A percentile compares a stretch with the other conserved stretches of the same genome.
These are phyloP conservation scores for Triticum aestivum DNA, from an alignment of 176 grass and related monocot species.

Conservation along the genomic window DNA sequence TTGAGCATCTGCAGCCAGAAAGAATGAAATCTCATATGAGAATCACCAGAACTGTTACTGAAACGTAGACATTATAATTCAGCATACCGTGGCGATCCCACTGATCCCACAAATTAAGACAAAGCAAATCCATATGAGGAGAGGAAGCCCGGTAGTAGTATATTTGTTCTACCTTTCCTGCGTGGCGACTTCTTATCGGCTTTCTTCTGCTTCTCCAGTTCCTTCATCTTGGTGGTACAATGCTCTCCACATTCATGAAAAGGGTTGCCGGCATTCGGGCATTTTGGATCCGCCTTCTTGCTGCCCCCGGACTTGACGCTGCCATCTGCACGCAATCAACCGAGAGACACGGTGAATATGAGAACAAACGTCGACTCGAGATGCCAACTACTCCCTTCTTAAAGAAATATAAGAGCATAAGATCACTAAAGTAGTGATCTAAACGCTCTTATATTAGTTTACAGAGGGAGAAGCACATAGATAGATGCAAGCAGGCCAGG, in stretches of 20 bases:
- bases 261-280: constrained; percentile 57
- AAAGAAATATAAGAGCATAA: no score
- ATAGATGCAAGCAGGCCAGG: neutral
- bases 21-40: neutral
- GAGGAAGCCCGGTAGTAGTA: neutral
- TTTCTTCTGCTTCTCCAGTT: constrained; percentile 33
- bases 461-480: neutral
- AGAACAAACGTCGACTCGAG: neutral
- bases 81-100: neutral
- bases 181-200: neutral
- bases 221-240: constrained; percentile 48
- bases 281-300: constrained; percentile 57
- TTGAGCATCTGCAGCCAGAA: neutral
- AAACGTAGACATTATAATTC: neutral
- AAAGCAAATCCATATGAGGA: neutral
- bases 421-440: no score
- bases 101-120: neutral
- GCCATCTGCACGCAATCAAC: constrained; percentile 27
- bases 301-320: constrained; percentile 29
- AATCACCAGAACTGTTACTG: neutral
- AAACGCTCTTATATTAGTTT: no score
- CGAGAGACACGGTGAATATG: neutral
- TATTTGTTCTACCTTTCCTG: constrained; percentile 30
- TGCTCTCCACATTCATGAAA: constrained; percentile 73
- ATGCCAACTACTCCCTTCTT: neutral